Conservation (phyloP, 176 grass and related monocot genomes). For the Aegilops speltoides region DNA sequence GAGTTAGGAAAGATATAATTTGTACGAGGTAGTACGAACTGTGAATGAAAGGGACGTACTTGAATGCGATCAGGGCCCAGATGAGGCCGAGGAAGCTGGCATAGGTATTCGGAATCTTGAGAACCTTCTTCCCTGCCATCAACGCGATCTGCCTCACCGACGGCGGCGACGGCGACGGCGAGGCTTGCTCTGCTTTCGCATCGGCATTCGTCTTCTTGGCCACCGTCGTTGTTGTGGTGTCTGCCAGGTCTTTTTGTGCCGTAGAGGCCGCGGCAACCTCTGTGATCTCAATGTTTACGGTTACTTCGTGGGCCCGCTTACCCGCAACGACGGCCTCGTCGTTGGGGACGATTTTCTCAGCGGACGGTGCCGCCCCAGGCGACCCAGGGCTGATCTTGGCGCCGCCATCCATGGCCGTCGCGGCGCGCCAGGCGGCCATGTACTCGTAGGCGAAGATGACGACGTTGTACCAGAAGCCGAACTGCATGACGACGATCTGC, state of each 20-base stretch:
- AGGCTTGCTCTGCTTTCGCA: background rate
- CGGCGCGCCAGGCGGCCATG: slow-evolving; percentile 51
- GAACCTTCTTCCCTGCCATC: slow-evolving; percentile 71
- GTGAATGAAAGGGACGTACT: slow-evolving; percentile 42
- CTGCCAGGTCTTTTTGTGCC: background rate
- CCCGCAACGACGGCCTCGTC: background rate
- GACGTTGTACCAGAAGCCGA: slow-evolving; percentile 88
- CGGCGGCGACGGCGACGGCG: background rate
- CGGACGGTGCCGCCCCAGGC: no score
- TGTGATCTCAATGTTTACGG: slow-evolving; percentile 42
- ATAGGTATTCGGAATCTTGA: slow-evolving; percentile 72
- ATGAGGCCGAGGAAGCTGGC: slow-evolving; percentile 77
- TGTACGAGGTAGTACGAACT: background rate
- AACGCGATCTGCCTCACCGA: slow-evolving; percentile 32
- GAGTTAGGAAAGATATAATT: background rate
- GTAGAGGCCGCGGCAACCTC: slow-evolving; percentile 22
- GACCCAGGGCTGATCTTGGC: slow-evolving; percentile 31
- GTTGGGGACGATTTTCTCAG: background rate
- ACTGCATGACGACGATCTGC: slow-evolving; percentile 88
- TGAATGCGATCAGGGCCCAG: slow-evolving; percentile 76
- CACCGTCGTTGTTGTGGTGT: background rate
- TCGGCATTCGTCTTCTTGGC: background rate
- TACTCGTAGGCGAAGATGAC: slow-evolving; percentile 91
- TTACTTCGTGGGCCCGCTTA: background rate
- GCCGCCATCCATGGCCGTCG: background rate